Conservation (phyloP, 306 rosid genomes). For the Quercus cerris region DNA sequence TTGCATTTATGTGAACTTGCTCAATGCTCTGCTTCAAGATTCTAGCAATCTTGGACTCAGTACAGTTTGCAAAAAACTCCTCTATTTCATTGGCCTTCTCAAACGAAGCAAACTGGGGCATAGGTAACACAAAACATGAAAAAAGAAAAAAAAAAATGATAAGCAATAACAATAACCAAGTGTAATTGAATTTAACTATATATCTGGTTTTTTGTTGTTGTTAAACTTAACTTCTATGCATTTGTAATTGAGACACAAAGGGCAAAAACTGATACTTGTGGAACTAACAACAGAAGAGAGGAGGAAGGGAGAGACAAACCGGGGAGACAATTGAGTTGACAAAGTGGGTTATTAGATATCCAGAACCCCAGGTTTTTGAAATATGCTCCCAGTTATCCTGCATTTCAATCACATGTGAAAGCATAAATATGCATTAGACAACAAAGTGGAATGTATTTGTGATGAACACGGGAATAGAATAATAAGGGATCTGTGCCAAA, state of each 20-base stretch:
- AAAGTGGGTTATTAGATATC: conserved; percentile 68
- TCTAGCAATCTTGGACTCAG: conserved; percentile 52
- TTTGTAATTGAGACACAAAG: not conserved
- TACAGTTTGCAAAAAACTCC: conserved; percentile 65
- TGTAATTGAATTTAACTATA: not conserved
- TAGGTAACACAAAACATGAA: not conserved
- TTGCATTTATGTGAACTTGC: conserved; percentile 64
- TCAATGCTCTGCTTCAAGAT: conserved; percentile 94
- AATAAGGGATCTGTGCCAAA: not conserved
- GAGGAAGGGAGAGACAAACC: conserved; percentile 47
- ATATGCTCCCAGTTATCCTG: conserved; percentile 80
- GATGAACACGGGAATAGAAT: too few relatives aligned
- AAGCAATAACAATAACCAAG: not conserved
- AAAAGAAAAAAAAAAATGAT: not conserved
- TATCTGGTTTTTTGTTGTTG: not conserved
- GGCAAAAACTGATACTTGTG: not conserved
- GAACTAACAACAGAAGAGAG: conserved; percentile 1
- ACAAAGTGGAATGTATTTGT: not conserved
- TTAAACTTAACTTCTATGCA: too few relatives aligned
- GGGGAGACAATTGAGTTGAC: conserved; percentile 69
- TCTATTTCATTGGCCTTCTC: conserved; percentile 81
- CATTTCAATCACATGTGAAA: not conserved
- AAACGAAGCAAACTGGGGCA: conserved; percentile 70
- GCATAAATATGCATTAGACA: not conserved
- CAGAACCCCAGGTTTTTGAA: conserved; percentile 64